Conservation (phyloP, 1,284 basidiomycete genomes). For the Apiotrichum montevideense region DNA sequence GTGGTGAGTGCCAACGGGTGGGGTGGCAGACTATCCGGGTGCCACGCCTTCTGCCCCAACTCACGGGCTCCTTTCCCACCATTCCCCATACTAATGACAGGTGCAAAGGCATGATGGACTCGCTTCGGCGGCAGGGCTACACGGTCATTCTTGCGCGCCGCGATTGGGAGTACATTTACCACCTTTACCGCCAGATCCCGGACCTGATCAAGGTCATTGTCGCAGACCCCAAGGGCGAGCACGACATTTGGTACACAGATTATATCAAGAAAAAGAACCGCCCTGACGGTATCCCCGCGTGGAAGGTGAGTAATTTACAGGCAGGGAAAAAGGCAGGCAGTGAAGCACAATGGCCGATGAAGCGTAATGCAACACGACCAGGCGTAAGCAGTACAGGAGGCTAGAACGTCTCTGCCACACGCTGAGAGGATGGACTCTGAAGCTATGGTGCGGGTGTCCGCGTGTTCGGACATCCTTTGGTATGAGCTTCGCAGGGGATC, state of each 20-base stretch:
- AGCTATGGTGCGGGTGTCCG: too few relatives aligned
- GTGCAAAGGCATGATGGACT: conserved; percentile 8
- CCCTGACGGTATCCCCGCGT: conserved; percentile 21
- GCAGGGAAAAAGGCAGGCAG: too few relatives aligned
- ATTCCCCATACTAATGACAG: neutral
- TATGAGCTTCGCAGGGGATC: too few relatives aligned
- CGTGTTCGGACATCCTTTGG: too few relatives aligned
- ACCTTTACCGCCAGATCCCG: conserved; percentile 23
- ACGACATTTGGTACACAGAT: conserved; percentile 5
- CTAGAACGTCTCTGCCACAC: too few relatives aligned
- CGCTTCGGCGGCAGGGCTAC: conserved; percentile 20
- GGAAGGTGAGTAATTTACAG: conserved; percentile 20
- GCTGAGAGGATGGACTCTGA: too few relatives aligned
- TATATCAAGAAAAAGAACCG: conserved; percentile 10
- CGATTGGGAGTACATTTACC: conserved; percentile 24
- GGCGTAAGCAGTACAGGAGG: too few relatives aligned
- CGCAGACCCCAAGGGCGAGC: conserved; percentile 1
- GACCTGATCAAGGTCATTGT: conserved; percentile 21
- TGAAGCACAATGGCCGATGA: too few relatives aligned
- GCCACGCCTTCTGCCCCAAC: too few relatives aligned
- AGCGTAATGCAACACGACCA: too few relatives aligned
- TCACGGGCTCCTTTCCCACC: too few relatives aligned
- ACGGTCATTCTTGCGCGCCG: conserved; percentile 20
- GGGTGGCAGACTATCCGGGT: too few relatives aligned
- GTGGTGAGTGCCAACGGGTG: conserved; percentile 1